A percentile compares a stretch with the other conserved stretches of the same genome.
Conservation (phyloP, 495 filamentous ascomycete genomes). For the Penicillium cosmopolitanum region DNA sequence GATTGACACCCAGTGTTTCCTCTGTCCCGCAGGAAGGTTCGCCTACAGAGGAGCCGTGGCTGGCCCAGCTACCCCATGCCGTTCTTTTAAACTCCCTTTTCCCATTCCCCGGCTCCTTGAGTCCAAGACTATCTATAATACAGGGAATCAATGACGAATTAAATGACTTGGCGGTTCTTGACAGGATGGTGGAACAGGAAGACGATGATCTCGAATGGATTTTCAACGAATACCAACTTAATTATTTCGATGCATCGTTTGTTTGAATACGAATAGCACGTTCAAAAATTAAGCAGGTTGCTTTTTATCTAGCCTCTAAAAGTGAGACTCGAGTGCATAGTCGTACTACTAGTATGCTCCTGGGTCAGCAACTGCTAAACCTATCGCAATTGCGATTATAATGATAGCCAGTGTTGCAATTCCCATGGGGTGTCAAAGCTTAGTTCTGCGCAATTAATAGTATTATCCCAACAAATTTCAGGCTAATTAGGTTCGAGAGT, state of each 20-base stretch:
- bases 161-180: conserved; percentile 2
- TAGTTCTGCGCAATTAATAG: too few species aligned
- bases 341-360: too few species aligned
- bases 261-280: neutral
- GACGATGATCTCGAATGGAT: conserved; percentile 19
- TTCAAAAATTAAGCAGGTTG: too few species aligned
- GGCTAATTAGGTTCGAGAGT: too few species aligned
- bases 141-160: neutral
- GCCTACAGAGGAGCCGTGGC: neutral
- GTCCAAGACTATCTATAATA: conserved; percentile 6
- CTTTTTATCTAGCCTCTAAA: too few species aligned
- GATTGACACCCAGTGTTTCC: neutral
- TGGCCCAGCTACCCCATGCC: neutral
- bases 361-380: too few species aligned
- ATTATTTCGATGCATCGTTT: conserved; percentile 8
- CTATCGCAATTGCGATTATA: too few species aligned
- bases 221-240: conserved; percentile 15
- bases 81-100: conserved; percentile 6
- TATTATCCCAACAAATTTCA: too few species aligned
- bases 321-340: too few species aligned
- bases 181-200: conserved; percentile 7
- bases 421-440: too few species aligned
- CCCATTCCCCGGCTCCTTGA: conserved; percentile 7
- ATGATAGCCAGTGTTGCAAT: too few species aligned
- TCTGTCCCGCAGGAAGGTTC: neutral